Evolutionary conservation across 257 asterid species (phyloP).

Genomic region (Eucommia ulmoides): DNA sequence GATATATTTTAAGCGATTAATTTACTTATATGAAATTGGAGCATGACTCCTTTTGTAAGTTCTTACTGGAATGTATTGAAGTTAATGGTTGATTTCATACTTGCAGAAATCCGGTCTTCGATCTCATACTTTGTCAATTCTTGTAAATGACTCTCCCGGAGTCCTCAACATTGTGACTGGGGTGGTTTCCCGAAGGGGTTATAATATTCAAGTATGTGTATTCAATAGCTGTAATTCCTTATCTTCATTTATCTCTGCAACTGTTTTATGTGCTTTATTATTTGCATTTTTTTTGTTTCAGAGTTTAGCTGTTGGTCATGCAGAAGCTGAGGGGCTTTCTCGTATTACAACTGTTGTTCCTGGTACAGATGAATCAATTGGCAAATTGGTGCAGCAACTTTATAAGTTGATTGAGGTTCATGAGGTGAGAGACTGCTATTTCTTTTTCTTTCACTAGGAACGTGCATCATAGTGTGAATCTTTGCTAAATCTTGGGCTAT

Average conservation of each 20-base stretch:
- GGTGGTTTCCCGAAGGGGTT: slow-evolving; percentile 93
- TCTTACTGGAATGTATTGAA: no score
- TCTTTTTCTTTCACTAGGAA: no score
- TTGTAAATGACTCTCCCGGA: slow-evolving; percentile 94
- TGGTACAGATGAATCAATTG: slow-evolving; percentile 81
- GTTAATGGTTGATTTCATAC: no score
- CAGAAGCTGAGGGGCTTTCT: slow-evolving; percentile 89
- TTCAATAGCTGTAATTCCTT: neutral
- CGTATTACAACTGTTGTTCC: slow-evolving; percentile 99
- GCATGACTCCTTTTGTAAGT: no score
- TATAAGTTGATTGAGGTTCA: slow-evolving; percentile 82
- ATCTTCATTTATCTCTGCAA: neutral
- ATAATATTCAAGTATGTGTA: slow-evolving; percentile 71
- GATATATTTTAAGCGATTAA: no score
- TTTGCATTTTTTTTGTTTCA: slow-evolving; percentile 18
- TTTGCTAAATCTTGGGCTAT: no score
- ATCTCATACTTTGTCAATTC: slow-evolving; percentile 89
- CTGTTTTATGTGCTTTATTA: neutral
- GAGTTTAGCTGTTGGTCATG: slow-evolving; percentile 98
- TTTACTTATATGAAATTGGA: no score
- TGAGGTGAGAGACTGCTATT: no score
- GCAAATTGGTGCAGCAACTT: slow-evolving; percentile 79
- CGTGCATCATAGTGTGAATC: no score
- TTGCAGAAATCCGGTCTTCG: no score
- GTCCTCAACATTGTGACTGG: slow-evolving; percentile 91